phyloP scores from a whole-genome alignment of 306 rosid genomes.

The Pterocarpus macrocarpus region DNA sequence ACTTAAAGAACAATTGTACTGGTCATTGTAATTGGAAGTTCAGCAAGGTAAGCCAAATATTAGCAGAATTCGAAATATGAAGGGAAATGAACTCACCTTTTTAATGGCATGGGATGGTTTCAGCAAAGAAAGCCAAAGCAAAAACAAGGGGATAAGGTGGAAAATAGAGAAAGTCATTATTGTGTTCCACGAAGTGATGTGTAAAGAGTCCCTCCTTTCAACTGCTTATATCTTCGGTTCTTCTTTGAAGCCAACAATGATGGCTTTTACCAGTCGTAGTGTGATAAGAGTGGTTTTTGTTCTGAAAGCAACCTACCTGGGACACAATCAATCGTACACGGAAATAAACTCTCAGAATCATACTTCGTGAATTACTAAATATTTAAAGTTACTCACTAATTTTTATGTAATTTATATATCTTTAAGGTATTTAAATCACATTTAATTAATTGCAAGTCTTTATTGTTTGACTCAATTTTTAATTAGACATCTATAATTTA shows the following conservation, averaged over 20 bases:
- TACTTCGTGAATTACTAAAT: too few species aligned
- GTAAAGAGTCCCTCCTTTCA: not conserved
- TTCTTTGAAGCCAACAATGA: not conserved
- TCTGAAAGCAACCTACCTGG: constrained; percentile 27
- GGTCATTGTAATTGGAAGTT: not conserved
- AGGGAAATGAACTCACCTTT: constrained; percentile 17
- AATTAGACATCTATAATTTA: too few species aligned
- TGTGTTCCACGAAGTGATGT: not conserved
- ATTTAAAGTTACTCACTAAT: too few species aligned
- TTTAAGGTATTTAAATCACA: too few species aligned
- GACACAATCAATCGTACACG: constrained; percentile 3
- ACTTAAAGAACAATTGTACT: not conserved
- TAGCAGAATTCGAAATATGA: too few species aligned
- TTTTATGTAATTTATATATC: too few species aligned
- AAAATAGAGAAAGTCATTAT: constrained; percentile 41
- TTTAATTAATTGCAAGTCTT: too few species aligned
- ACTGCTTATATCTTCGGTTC: not conserved
- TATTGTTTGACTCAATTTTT: too few species aligned
- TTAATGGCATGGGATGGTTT: constrained; percentile 45
- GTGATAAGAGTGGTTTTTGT: not conserved
- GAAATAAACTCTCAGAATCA: not conserved
- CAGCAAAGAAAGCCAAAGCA: constrained; percentile 31
- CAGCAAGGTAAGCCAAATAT: not conserved
- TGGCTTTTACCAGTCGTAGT: constrained; percentile 8
- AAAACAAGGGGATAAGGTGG: constrained; percentile 33